phyloP scores from a whole-genome alignment of 2,329 filamentous ascomycete species.

The Fusarium sp. region DNA sequence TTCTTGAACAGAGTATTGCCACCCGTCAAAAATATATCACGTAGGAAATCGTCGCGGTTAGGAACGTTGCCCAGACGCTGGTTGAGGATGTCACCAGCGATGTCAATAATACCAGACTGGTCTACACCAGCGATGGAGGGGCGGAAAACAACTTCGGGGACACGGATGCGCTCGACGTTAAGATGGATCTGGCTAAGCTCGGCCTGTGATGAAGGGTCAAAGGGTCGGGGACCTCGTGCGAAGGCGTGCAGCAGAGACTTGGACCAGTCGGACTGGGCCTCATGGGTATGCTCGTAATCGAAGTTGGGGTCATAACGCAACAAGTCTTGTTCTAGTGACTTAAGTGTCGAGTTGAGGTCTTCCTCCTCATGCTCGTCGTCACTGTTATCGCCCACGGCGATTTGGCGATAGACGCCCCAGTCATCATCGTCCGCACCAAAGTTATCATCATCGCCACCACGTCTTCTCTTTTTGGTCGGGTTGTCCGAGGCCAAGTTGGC shows the following conservation, averaged over 20 bases:
- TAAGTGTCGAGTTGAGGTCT: conserved; percentile 80
- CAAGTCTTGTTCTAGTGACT: conserved; percentile 84
- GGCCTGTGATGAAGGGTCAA: conserved; percentile 81
- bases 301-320: conserved; percentile 89
- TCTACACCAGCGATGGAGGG: conserved; percentile 92
- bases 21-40: conserved; percentile 94
- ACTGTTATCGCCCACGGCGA: conserved; percentile 83
- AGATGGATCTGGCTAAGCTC: conserved; percentile 91
- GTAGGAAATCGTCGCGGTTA: conserved; percentile 76
- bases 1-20: conserved; percentile 88
- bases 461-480: conserved; percentile 83
- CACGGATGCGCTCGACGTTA: conserved; percentile 95
- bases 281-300: conserved; percentile 90
- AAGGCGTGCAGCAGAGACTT: conserved; percentile 93
- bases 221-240: conserved; percentile 86
- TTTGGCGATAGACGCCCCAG: conserved; percentile 96
- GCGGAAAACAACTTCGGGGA: conserved; percentile 93
- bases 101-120: conserved; percentile 93
- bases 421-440: conserved; percentile 98
- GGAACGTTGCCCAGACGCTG: conserved; percentile 75
- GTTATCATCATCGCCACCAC: conserved; percentile 92
- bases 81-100: conserved; percentile 88
- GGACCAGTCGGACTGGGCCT: conserved; percentile 95
- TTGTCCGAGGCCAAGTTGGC: conserved; percentile 94
- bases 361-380: conserved; percentile 95